Base-by-base conservation (phyloP, 345 rosid species). In the Tarenaya hassleriana region DNA sequence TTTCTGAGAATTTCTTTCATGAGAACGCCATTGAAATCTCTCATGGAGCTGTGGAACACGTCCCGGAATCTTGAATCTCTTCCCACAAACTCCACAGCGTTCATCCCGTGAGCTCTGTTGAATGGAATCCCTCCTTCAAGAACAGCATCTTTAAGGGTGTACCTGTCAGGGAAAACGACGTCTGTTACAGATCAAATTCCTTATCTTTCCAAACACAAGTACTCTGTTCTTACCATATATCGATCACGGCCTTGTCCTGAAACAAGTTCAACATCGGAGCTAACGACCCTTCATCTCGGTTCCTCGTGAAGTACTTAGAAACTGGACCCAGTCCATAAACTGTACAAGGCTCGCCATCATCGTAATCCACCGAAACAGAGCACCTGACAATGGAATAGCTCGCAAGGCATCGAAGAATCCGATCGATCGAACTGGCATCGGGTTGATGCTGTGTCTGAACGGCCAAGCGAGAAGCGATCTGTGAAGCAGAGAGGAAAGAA, bases 111-210 rank as follows among this genome's bases (percentile, higher is more conserved):
- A 1, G 80, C 72, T 16, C 68, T 80, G 72, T 68, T 63, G 13
- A 80, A 80, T 39, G 86, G 80, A 61, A 77, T 16, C 3, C 78
- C 73, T 44, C 82, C 80, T 17, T 74, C 66, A 0, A 74, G 52
- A 33, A 76, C 66, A 10, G 61, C 72, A 11, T 72, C 78, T 57
- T 72, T 77, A 47, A 77, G 59, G 58, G 67, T 12, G 65, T 72
- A 69, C 80, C 82, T 79, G 41, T 20, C 35, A 52, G 2, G 19
- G 34, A 43, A 24, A 5, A 21, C 37, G 5, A 16, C 11, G 55
- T 63, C 39, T 63, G n/a, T n/a, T n/a, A n/a, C n/a, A n/a, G n/a
- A n/a, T n/a, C n/a, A n/a, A n/a, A n/a, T n/a, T n/a, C n/a, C n/a
- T n/a, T n/a, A n/a, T n/a, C n/a, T n/a, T 35, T 8, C 40, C n/a